These are phyloP conservation scores for Phytophthora macrochlamydospora DNA, from an alignment of 352 stramenopile genomes.

Conservation along the genomic window DNA sequence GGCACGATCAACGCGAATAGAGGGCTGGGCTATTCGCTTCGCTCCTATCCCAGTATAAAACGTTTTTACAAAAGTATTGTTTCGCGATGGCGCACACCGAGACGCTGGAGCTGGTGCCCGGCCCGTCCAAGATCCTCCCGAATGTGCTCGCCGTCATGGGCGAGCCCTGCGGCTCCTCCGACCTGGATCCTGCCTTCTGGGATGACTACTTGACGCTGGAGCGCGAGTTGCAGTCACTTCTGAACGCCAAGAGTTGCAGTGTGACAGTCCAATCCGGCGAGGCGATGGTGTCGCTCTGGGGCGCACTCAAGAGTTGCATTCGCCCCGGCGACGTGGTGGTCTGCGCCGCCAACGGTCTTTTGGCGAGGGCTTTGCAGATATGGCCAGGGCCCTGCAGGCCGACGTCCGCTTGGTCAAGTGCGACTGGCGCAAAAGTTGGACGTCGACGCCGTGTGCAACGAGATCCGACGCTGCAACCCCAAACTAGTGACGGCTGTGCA, in stretches of 20 bases:
- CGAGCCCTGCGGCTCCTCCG: conserved; percentile 42
- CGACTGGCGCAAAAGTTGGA: conserved; percentile 52
- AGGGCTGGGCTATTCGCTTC: too few relatives aligned
- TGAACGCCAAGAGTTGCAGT: conserved; percentile 37
- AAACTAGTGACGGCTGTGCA: conserved; percentile 61
- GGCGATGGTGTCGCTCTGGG: conserved; percentile 62
- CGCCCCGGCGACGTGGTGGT: conserved; percentile 47
- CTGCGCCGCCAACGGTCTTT: conserved; percentile 52
- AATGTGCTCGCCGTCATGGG: conserved; percentile 43
- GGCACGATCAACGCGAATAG: too few relatives aligned
- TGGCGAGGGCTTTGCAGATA: conserved; percentile 52
- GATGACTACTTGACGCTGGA: conserved; percentile 58
- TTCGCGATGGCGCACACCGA: conserved; percentile 14
- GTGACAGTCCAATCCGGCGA: conserved; percentile 64
- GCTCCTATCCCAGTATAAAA: too few relatives aligned
- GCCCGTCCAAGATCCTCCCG: conserved; percentile 44
- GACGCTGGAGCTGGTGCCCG: conserved; percentile 45
- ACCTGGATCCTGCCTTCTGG: conserved; percentile 58
- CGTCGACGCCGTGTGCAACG: conserved; percentile 31
- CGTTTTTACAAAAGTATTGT: too few relatives aligned
- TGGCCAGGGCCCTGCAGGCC: conserved; percentile 47
- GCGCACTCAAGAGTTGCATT: conserved; percentile 54
- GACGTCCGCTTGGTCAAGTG: conserved; percentile 43
- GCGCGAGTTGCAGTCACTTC: conserved; percentile 33
- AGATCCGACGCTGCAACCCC: conserved; percentile 47